Base-by-base conservation (phyloP, 345 rosid genomes). In the Acer campestre region DNA sequence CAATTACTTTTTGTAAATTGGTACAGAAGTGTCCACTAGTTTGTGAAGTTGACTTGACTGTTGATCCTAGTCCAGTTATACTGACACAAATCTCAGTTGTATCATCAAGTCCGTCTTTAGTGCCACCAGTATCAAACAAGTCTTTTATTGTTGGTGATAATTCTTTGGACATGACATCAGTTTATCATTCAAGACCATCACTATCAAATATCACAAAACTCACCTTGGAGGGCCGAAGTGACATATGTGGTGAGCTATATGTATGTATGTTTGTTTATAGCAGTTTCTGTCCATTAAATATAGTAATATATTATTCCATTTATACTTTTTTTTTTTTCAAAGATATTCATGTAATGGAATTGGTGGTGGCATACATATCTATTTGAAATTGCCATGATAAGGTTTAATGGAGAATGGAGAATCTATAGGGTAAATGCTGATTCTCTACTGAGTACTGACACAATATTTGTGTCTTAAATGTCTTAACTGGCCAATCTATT, bases 181-280 rank as follows among this genome's bases (percentile, higher is more conserved):
- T 27, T 67, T 75, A 62, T 78, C 74, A 72, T 81, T 71, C 79
- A 13, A 49, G 79, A 75, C 67, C 73, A 48, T 77, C 77, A 38
- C 69, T 73, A 29, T 86, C 94, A 42, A 90, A 79, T 73, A 75
- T 94, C 73, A 85, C 87, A 48, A 86, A 83, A 71, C 88, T 92
- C 75, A 84, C 89, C 35, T 85, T 94, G 77, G 93, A 90, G 88
- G 98, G 98, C 68, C 85, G 98, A 80, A 86, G 77, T 80, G 94
- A 92, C 62, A 42, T 94, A 64, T 77, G 29, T 81, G 98, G 98
- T 92, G 82, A 85, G 94, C 79, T 74, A 61, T 75, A 44, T 59
- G 65, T 78, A 55, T 64, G 35, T 27, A 35, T 55, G 16, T 61
- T 61, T 72, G 63, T 9, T 20, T 64, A 44, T 35, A 44, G 46